Conservation (phyloP, 2,329 filamentous ascomycete genomes). For the Botrytis pseudocinerea region DNA sequence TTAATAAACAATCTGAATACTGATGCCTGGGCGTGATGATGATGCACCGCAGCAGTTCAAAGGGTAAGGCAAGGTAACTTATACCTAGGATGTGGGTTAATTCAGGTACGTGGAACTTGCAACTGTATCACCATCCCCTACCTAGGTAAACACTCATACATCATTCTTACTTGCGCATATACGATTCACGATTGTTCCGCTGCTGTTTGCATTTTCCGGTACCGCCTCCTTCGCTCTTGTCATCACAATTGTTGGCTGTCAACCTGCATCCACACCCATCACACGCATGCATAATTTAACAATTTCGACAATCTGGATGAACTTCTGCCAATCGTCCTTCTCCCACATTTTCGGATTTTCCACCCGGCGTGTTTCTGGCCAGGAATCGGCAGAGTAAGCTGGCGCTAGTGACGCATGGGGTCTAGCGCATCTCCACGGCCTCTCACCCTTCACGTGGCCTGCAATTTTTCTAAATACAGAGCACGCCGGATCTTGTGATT, state of each 20-base stretch:
- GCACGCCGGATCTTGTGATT: not conserved
- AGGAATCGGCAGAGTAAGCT: not conserved
- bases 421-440: not conserved
- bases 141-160: not conserved
- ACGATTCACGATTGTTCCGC: not conserved
- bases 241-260: not conserved
- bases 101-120: constrained; percentile 9
- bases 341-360: constrained; percentile 21
- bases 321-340: constrained; percentile 16
- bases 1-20: not conserved
- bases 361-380: constrained; percentile 9
- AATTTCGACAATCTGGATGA: not conserved
- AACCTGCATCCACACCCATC: not conserved
- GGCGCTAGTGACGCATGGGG: not conserved
- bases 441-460: constrained; percentile 11
- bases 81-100: not conserved
- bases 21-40: constrained; percentile 1
- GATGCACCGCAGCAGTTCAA: constrained; percentile 2
- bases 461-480: not conserved
- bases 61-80: not conserved
- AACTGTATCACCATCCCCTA: not conserved
- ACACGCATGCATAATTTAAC: constrained; percentile 1
- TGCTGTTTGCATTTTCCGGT: not conserved
- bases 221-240: not conserved
- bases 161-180: constrained; percentile 5